Percentiles rank a stretch among this genome's conserved stretches.
phyloP scores from a whole-genome alignment of 257 asterid genomes.

The Jacaranda copaia region DNA sequence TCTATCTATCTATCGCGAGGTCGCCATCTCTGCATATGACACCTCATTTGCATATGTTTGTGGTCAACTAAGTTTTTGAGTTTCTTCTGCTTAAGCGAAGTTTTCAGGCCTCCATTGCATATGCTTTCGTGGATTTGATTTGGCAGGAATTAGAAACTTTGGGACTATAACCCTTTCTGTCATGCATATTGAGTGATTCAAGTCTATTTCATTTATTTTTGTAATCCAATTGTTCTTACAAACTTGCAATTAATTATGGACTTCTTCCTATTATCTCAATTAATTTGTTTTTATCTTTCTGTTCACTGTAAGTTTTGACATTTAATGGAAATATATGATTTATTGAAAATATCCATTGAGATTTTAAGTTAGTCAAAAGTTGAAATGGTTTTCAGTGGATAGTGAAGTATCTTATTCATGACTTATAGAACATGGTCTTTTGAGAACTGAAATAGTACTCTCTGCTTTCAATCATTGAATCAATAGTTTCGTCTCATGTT shows the following conservation, averaged over 20 bases:
- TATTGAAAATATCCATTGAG: not conserved
- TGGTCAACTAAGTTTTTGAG: not conserved
- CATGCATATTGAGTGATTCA: slow-evolving; percentile 7
- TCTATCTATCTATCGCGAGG: not conserved
- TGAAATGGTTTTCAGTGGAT: slow-evolving; percentile 15
- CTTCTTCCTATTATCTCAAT: not conserved
- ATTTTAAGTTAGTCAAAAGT: slow-evolving; percentile 19
- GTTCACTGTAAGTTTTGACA: not conserved
- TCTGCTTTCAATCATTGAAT: not conserved
- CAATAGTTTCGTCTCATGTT: not conserved
- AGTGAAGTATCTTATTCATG: not conserved
- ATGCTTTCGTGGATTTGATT: not conserved
- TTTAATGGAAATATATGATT: not conserved
- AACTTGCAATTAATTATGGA: not conserved
- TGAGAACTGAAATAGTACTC: not conserved
- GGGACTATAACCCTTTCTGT: not conserved
- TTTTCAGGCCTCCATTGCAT: not conserved
- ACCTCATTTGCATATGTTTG: slow-evolving; percentile 16
- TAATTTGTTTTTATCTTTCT: not conserved
- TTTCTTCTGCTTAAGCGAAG: not conserved
- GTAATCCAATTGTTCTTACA: not conserved
- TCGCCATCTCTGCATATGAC: not conserved
- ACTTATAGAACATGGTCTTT: not conserved
- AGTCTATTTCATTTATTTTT: not conserved
- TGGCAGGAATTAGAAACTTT: not conserved